Base-by-base conservation (phyloP, 192 early-diverging fungal genomes). In the Kappamyces sp. region DNA sequence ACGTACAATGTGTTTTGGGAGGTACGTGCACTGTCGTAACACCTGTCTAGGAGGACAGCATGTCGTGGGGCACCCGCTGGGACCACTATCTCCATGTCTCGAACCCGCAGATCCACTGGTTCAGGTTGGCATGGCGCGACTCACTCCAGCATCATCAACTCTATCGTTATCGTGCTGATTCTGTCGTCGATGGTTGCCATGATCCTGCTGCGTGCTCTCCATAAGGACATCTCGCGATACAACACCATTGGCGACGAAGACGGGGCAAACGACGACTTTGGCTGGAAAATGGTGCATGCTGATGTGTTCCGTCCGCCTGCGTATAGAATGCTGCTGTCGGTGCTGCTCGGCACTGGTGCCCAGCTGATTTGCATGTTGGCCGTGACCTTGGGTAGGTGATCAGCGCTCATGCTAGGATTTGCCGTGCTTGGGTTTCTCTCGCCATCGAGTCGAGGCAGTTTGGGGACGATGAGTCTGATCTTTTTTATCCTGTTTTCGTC, bases 361-460 rank as follows among this genome's bases (percentile, higher is more conserved):
- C 81, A 83, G 54, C 47, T 81, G 9, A 63, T 80, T 38, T 62
- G 58, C 33, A 83, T 83, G 81, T 44, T 66, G 1, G 51, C 47
- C 36, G 71, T 81, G 34, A 83, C 81, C 12, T 58, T 83, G 5
- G 51, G 76, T 80, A 62, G 52, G 71, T 71, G 3, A 35, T 62
- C 34, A n/a, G 13, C 12, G n/a, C 32, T 23, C 51, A 10, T 40
- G 40, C 4, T 61, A 83, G 81, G 87, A 0, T 94, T 98, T 83
- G 95, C 95, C 4, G 80, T 91, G 10, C 86, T 98, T 53, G 95
- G 95, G 3, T 98, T 98, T 82, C 81, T 98, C 49, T 96, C 93
- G 44, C 74, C 74, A 4, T 76, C 74, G 9, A 63, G 86, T 73
- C 92, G 95, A 51, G 95, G 95, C 6, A 87, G 91, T 1, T 76